A percentile compares a stretch with the other conserved stretches of the same genome.
Conservation (phyloP, 129 eudicot genomes). For the Erigeron canadensis region DNA sequence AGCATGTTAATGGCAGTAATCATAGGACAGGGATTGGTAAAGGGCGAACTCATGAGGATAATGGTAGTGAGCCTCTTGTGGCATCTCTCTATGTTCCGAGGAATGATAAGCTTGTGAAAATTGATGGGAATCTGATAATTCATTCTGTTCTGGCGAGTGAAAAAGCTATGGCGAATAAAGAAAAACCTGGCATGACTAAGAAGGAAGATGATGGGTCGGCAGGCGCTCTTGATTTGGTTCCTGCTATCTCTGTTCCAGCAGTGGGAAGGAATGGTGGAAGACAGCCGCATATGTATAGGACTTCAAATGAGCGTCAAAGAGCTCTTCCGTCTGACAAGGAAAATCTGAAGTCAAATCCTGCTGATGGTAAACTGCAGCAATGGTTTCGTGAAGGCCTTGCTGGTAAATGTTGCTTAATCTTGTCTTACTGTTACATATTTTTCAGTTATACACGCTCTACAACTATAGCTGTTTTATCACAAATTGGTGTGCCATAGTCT, state of each 20-base stretch:
- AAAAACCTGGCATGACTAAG: slow-evolving; percentile 31
- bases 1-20: slow-evolving; percentile 39
- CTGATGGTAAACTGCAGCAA: slow-evolving; percentile 79
- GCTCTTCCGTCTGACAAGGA: slow-evolving; percentile 68
- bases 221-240: slow-evolving; percentile 48
- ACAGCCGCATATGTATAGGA: slow-evolving; percentile 44
- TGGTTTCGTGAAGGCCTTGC: slow-evolving; percentile 98
- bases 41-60: slow-evolving; percentile 13
- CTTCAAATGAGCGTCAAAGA: slow-evolving; percentile 50
- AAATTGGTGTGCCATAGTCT: not conserved
- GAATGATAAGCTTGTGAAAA: slow-evolving; percentile 87
- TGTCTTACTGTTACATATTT: not conserved
- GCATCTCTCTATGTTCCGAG: slow-evolving; percentile 94
- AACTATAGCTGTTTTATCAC: slow-evolving; percentile 2
- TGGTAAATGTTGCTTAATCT: slow-evolving; percentile 48
- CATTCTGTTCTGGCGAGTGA: slow-evolving; percentile 93
- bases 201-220: slow-evolving; percentile 58
- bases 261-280: slow-evolving; percentile 45
- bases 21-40: slow-evolving; percentile 28
- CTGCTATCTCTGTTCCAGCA: slow-evolving; percentile 45
- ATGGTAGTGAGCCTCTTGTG: slow-evolving; percentile 68
- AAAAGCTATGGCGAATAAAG: slow-evolving; percentile 63
- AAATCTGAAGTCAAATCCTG: slow-evolving; percentile 42
- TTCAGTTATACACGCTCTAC: not conserved
- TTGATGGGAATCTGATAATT: slow-evolving; percentile 92